phyloP scores from a whole-genome alignment of 441 rosid species.

The Croton setiger region DNA sequence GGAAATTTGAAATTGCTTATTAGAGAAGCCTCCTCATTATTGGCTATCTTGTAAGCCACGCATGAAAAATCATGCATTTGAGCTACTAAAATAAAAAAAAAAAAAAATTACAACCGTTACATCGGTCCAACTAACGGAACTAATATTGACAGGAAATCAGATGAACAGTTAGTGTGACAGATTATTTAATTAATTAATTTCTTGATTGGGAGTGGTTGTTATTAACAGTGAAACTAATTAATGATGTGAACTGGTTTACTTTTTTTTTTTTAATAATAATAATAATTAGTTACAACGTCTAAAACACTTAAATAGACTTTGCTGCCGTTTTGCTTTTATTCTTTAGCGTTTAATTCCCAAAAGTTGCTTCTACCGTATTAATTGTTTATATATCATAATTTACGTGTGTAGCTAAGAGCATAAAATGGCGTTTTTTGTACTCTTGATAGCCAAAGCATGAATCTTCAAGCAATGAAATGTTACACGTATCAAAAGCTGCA shows the following conservation, averaged over 20 bases:
- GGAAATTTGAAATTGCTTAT: slow-evolving; percentile 3
- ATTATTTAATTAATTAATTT: background rate
- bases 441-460: slow-evolving; percentile 3
- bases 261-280: background rate
- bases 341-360: background rate
- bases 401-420: background rate
- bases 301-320: background rate
- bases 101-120: background rate
- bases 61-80: slow-evolving; percentile 19
- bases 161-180: background rate
- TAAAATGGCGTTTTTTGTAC: background rate
- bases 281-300: slow-evolving; percentile 26
- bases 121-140: slow-evolving; percentile 30
- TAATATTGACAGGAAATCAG: slow-evolving; percentile 2
- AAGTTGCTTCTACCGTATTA: background rate
- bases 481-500: slow-evolving; percentile 7
- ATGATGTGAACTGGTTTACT: too few species aligned
- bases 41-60: slow-evolving; percentile 37
- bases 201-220: background rate
- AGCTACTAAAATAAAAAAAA: background rate
- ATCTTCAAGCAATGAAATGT: slow-evolving; percentile 17
- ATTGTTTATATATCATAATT: background rate
- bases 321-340: background rate
- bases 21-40: slow-evolving; percentile 6
- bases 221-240: background rate